Base-by-base conservation (phyloP, 257 asterid genomes). In the Coffea canephora region DNA sequence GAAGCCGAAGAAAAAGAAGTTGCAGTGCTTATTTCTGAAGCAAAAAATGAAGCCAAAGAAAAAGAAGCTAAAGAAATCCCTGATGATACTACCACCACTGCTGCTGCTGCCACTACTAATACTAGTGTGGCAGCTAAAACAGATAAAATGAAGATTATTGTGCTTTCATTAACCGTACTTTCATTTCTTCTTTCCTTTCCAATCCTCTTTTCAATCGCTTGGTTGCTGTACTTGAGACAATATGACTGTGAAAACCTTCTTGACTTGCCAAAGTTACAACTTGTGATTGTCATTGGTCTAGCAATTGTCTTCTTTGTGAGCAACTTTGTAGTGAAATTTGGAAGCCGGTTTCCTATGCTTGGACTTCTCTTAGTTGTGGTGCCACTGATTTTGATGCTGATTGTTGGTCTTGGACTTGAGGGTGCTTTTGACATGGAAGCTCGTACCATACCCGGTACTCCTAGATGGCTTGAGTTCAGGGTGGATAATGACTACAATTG, bases 111-210 rank as follows among this genome's bases (percentile, higher is more conserved):
- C 6, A 8, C 21, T 15, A 55, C 23, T 55, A 55, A 19, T 52
- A 52, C 19, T 52, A 52, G 59, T 14, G 5, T 5, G 1, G 1
- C 62, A 55, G n/a, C 62, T 55, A 55, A 55, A 55, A 18, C n/a
- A 19, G 62, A 3, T 55, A 18, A 55, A 16, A 55, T 55, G 79
- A 80, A 65, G 71, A 46, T 34, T 13, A 31, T 82, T 45, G 39
- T 72, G 54, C 84, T 80, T 9, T 48, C 79, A 14, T 5, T 88
- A 65, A 77, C 79, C 19, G 43, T 88, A 34, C 3, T 82, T 31
- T 76, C 85, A 1, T 78, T 88, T 74, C 76, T 88, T n/a, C 81
- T 88, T 10, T 85, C 91, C 1, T 31, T 88, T 14, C 88, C 91
- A 2, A 31, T 84, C 77, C 77, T 88, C 27, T 85, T 82, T 46